Base-by-base conservation (phyloP, 495 filamentous ascomycete genomes). In the Talaromyces borbonicus region DNA sequence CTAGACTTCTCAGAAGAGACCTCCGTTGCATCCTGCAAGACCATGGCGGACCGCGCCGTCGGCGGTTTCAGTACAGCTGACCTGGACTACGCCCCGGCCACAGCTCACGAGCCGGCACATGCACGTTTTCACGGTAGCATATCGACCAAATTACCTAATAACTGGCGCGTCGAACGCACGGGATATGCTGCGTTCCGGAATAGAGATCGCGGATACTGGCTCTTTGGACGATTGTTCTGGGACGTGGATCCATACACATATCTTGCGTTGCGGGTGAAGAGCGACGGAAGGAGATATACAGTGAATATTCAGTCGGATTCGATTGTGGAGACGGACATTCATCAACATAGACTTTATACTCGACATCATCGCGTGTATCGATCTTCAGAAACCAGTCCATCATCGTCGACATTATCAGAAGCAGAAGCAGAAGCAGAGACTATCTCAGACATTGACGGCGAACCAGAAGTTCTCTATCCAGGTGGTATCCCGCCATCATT, bases 301-400 rank as follows among this genome's bases (percentile, higher is more conserved):
- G 81, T 98, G 40, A 98, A 98, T 61, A 68, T 98, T 29, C 93
- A 96, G 70, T 95, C 88, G 8, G 92, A 98, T 49, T 84, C 84
- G 1, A 78, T 97, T 43, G 83, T 94, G 37, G 81, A 87, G 26
- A 90, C 90, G 3, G 92, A 98, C 64, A 72, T 98, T 48, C 93
- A 96, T 63, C 92, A 98, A 64, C 93, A 98, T 62, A 72, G 93
- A 49, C 59, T 98, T 11, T 94, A 93, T 62, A 77, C 84, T 14
- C 82, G 79, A 58, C 79, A 79, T 41, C 69, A 72, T 50, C 65
- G 62, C 18, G 50, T 67, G 9, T 52, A 51, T 36, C 26, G 51
- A 12, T 51, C 56, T 4, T 46, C 54, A 24, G 25, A 14, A 19
- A 12, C 18, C 0, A 37, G n/a, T n/a, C n/a, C n/a, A n/a, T n/a